Base-by-base conservation (phyloP, 441 rosid species). In the Euphorbia celastroides region DNA sequence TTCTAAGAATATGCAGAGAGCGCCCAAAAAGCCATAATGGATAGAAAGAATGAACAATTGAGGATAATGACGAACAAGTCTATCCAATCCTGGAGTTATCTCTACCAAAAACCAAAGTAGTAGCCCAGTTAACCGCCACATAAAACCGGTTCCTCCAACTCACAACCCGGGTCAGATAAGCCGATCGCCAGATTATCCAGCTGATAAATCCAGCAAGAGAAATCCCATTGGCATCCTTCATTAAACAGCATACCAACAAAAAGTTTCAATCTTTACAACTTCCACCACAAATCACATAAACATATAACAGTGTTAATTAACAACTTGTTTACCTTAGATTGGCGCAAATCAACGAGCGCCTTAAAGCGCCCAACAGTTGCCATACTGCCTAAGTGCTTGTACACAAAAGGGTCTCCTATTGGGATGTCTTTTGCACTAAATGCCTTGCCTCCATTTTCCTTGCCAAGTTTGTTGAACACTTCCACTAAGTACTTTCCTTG, bases 101-200 rank as follows among this genome's bases (percentile, higher is more conserved):
- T 60, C 96, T 88, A 60, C 97, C 97, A 58, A 93, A 93, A 59
- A 85, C 88, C n/a, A 93, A 60, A 20, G 97, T 91, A 11, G 98
- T 93, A 11, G 87, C 85, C 96, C 96, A 91, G 73, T 91, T 91
- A 58, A 91, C 83, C 0, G 86, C 93, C 32, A 91, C 96, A 25
- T 87, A 91, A 75, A 93, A 79, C 74, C 96, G 75, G 80, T 93
- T 93, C 79, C 98, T 86, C 96, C 93, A 93, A 75, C 97, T 91
- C 3, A 93, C 72, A 20, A 93, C 98, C 5, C 98, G 86, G 11
- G 96, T 91, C 60, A 93, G 86, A 66, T 93, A 89, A 12, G 97
- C 97, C 23, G 96, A 93, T 5, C 92, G 84, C 98, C 99, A 93
- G 20, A 91, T 75, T 59, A 93, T 64, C 88, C 91, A 91, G 82